A percentile compares a stretch with the other conserved stretches of the same genome.
Conservation (phyloP, 1,139 yeast genomes). For the Nakaseomyces uthaithaninus region DNA sequence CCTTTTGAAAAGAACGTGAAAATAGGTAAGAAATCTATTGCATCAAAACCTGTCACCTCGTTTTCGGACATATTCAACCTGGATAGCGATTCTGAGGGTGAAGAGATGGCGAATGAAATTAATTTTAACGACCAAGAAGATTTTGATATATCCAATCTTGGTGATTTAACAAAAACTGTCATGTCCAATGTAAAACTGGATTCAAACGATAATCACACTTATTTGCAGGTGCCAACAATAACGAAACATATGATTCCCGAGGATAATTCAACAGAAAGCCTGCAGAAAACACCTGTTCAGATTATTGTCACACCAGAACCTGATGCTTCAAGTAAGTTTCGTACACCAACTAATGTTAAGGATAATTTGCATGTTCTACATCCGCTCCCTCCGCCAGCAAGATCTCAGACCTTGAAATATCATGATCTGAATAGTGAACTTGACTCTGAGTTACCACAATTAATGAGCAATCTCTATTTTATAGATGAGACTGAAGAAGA, state of each 20-base stretch:
- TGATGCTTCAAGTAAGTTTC: background rate
- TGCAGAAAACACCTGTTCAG: conserved; percentile 11
- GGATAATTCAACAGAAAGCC: background rate
- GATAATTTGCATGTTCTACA: background rate
- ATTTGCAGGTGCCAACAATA: background rate
- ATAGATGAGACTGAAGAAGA: conserved; percentile 33
- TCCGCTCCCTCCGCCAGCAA: conserved; percentile 25
- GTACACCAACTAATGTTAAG: conserved; percentile 6
- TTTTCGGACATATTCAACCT: conserved; percentile 20
- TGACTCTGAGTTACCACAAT: conserved; percentile 29
- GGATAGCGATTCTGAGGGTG: conserved; percentile 11
- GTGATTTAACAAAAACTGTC: background rate
- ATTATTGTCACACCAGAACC: conserved; percentile 10
- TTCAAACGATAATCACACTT: background rate
- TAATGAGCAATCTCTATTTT: conserved; percentile 29
- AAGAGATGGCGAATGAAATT: conserved; percentile 7
- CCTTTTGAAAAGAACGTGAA: too few relatives aligned
- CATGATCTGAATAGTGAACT: conserved; percentile 29
- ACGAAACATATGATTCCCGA: background rate
- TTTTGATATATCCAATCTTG: background rate
- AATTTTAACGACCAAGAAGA: background rate
- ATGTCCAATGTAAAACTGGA: background rate
- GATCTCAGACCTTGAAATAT: conserved; percentile 26
- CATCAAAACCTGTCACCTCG: conserved; percentile 9
- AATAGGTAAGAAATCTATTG: background rate